Conservation (phyloP, 2,329 filamentous ascomycete genomes). For the Mycosphaerella sp. region DNA sequence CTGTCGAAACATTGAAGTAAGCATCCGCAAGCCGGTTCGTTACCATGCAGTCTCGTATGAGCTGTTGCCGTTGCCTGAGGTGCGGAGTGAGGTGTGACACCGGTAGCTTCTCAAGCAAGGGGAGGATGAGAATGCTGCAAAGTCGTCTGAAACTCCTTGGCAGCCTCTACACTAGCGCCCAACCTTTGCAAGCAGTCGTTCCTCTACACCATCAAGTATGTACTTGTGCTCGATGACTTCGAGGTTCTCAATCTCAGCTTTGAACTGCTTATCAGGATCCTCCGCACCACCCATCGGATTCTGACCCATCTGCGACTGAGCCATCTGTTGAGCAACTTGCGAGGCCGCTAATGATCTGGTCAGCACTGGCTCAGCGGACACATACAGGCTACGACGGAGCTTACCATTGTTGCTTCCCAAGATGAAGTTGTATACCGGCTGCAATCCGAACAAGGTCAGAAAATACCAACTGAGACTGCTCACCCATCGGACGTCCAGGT, state of each 20-base stretch:
- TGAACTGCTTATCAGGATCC: conserved; percentile 93
- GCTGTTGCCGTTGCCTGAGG: too few species aligned
- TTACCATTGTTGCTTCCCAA: conserved; percentile 92
- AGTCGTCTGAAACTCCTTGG: not conserved
- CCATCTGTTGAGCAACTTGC: conserved; percentile 81
- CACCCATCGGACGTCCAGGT: conserved; percentile 97
- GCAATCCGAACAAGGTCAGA: conserved; percentile 89
- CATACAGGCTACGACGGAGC: conserved; percentile 30
- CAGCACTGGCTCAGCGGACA: not conserved
- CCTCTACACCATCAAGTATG: conserved; percentile 81
- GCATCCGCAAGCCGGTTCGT: too few species aligned
- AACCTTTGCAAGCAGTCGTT: conserved; percentile 60
- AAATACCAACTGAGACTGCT: conserved; percentile 99
- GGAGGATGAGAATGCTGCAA: not conserved
- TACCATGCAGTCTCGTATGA: not conserved
- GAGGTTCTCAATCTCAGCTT: conserved; percentile 87
- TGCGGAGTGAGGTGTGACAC: too few species aligned
- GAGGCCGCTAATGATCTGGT: conserved; percentile 60
- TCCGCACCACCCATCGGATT: conserved; percentile 79
- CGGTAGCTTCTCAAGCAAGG: not conserved
- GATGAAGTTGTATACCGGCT: conserved; percentile 95
- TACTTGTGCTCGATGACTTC: conserved; percentile 93
- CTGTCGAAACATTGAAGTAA: too few species aligned
- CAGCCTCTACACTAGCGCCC: conserved; percentile 15
- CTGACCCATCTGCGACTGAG: conserved; percentile 57